Conservation (phyloP, 2,329 filamentous ascomycete genomes). For the Neonectria ditissima region DNA sequence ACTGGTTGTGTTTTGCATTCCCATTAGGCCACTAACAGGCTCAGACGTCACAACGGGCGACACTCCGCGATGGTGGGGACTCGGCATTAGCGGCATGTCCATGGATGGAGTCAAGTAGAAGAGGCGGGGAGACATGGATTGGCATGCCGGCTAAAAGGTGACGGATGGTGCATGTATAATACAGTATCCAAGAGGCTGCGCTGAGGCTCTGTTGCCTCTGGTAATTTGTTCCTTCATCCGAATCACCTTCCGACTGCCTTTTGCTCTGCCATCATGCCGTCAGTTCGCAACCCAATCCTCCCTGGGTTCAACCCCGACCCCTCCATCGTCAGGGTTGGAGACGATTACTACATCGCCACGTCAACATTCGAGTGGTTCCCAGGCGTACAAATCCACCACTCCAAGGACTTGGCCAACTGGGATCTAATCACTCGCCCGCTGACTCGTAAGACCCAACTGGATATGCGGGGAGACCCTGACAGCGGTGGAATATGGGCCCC, state of each 20-base stretch:
- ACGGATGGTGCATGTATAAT: background rate
- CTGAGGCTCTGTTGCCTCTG: background rate
- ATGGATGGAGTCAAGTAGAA: background rate
- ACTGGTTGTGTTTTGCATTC: too few relatives aligned
- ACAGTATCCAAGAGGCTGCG: background rate
- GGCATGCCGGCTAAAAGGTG: background rate
- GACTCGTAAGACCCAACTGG: conserved; percentile 62
- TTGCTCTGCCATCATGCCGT: conserved; percentile 53
- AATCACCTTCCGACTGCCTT: background rate
- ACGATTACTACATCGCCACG: conserved; percentile 67
- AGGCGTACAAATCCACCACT: conserved; percentile 67
- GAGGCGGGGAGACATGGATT: background rate
- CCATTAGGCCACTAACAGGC: too few relatives aligned
- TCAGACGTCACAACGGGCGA: background rate
- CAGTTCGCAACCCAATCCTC: conserved; percentile 66
- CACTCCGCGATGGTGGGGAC: conserved; percentile 9
- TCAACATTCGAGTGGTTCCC: conserved; percentile 69
- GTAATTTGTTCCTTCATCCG: background rate
- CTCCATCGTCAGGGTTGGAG: conserved; percentile 63
- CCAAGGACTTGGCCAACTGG: conserved; percentile 66
- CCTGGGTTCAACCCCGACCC: conserved; percentile 69
- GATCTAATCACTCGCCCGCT: conserved; percentile 60
- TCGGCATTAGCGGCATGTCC: background rate
- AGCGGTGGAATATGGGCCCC: conserved; percentile 74
- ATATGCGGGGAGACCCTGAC: conserved; percentile 71